Base-by-base conservation (phyloP, 345 rosid species). In the Bruguiera parviflora region DNA sequence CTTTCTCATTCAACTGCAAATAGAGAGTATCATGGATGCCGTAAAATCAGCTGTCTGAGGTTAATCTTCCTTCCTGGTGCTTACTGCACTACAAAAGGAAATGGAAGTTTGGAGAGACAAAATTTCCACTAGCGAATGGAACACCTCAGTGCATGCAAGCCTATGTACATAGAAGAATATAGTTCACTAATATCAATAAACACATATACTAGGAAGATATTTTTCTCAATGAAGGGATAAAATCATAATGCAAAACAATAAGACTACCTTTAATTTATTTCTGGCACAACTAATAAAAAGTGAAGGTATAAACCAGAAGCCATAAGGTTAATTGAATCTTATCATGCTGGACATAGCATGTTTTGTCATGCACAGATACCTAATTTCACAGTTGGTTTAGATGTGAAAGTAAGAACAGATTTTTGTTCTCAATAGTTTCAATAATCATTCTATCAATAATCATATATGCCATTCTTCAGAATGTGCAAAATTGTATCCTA, bases 351-450 rank as follows among this genome's bases (percentile, higher is more conserved):
- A 13, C 3, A 43, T 13, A 43, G 49, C 49, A 43, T 43, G 49
- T 43, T 13, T 43, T 9, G 49, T 10, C 56, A 57, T 58, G 6
- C 51, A 8, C 7, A 49, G 31, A 20, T 2, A 70, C 39, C 53
- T 61, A 70, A 67, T n/a, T 67, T 37, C 13, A 5, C 22, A 56
- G 21, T 46, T 64, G 46, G 64, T 19, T 35, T 57, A 39, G 59
- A 27, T 20, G 35, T 22, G 8, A 21, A 29, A 32, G 46, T 5
- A 39, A 5, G 32, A 29, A 20, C 25, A 57, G 55, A 8, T 58
- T 53, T 51, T 51, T 28, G 9, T 47, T 37, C 32, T 52, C 25
- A 18, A 16, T 53, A 5, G 27, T 9, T 56, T 33, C 18, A 46
- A 11, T 29, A 64, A 27, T 20, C 21, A 47, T 43, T 29, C 51